These are phyloP conservation scores for Vigna unguiculata DNA, from an alignment of 306 rosid species.

Conservation along the genomic window DNA sequence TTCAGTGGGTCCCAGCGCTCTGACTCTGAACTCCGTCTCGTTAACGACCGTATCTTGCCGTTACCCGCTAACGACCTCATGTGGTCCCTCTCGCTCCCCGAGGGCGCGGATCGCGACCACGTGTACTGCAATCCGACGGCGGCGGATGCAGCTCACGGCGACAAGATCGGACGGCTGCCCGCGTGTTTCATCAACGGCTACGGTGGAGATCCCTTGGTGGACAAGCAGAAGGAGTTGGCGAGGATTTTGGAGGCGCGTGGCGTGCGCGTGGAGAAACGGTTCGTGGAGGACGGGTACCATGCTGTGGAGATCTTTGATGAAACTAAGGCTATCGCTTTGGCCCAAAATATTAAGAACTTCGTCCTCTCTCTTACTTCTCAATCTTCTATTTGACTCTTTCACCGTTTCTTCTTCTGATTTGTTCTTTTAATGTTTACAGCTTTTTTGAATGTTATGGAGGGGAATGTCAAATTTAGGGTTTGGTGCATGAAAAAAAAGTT, in stretches of 20 bases:
- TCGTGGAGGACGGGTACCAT: constrained; percentile 65
- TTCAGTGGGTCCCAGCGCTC: constrained; percentile 67
- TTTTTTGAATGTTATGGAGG: too few relatives aligned
- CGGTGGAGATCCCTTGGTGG: constrained; percentile 73
- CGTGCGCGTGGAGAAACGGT: constrained; percentile 53
- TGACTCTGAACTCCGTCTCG: constrained; percentile 53
- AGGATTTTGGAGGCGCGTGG: constrained; percentile 59
- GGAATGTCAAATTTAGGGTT: too few relatives aligned
- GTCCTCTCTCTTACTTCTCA: not conserved
- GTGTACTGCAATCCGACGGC: constrained; percentile 66
- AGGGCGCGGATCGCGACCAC: constrained; percentile 69
- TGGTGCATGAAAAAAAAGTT: too few relatives aligned
- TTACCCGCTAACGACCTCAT: constrained; percentile 60
- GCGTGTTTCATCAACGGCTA: constrained; percentile 58
- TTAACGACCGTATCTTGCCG: constrained; percentile 60
- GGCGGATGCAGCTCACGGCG: not conserved
- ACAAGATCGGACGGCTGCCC: constrained; percentile 65
- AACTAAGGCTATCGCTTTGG: constrained; percentile 46
- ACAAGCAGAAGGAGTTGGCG: constrained; percentile 64
- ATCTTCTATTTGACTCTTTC: constrained; percentile 36
- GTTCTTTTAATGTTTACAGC: too few relatives aligned
- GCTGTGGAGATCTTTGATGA: constrained; percentile 68
- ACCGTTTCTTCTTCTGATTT: too few relatives aligned
- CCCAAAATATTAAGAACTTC: constrained; percentile 45
- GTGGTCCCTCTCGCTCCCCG: constrained; percentile 68